A percentile compares a stretch with the other conserved stretches of the same genome.
phyloP scores from a whole-genome alignment of 2,329 filamentous ascomycete genomes.

The Ilyonectria mors-panacis region DNA sequence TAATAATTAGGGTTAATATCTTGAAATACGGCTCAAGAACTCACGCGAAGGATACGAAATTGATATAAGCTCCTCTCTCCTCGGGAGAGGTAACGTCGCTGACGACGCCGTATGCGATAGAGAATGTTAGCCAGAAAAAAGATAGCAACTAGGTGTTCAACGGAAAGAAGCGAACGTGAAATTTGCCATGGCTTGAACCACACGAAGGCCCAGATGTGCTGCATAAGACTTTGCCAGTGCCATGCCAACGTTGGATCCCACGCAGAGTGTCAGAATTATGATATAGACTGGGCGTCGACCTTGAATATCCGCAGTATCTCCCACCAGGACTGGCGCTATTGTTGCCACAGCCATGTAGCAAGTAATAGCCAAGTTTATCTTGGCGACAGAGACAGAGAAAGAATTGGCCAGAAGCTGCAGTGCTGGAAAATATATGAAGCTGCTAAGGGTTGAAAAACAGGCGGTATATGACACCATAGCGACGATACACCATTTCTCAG shows the following conservation, averaged over 20 bases:
- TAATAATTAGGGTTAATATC: no score
- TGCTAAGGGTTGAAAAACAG: constrained; percentile 20
- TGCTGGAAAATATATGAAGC: constrained; percentile 25
- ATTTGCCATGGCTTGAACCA: constrained; percentile 21
- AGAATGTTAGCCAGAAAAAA: background rate
- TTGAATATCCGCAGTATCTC: background rate
- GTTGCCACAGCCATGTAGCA: background rate
- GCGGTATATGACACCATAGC: constrained; percentile 10
- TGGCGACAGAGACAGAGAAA: background rate
- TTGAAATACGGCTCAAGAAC: background rate
- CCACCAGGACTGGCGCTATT: background rate
- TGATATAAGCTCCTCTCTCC: constrained; percentile 14
- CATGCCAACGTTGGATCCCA: constrained; percentile 16
- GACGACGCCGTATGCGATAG: constrained; percentile 23
- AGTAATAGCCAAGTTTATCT: background rate
- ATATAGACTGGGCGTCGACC: background rate
- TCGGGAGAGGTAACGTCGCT: constrained; percentile 13
- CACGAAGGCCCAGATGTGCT: background rate
- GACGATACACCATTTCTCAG: constrained; percentile 15
- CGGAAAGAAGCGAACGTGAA: constrained; percentile 1
- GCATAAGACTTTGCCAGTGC: constrained; percentile 10
- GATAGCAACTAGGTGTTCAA: no score
- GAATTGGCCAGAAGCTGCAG: background rate
- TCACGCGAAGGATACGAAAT: background rate
- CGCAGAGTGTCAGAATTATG: constrained; percentile 28